Conservation (phyloP, 2,329 filamentous ascomycete genomes). For the Blumeria graminis region DNA sequence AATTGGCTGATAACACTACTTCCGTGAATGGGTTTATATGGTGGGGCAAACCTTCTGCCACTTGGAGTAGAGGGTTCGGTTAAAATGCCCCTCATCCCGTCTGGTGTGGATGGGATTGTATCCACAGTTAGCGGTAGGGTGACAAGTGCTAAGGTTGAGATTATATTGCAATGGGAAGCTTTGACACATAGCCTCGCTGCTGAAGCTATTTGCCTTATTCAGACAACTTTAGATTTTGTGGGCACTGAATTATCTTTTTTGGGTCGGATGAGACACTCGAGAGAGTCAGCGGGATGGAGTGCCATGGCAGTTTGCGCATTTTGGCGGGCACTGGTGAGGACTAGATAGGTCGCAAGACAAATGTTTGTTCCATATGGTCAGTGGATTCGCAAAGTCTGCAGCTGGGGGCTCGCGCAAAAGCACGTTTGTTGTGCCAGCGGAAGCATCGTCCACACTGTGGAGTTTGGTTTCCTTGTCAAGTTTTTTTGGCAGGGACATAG, state of each 20-base stretch:
- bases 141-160: neutral
- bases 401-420: neutral
- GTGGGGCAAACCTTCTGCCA: neutral
- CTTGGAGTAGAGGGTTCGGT: neutral
- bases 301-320: neutral
- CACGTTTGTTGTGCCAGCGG: neutral
- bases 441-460: neutral
- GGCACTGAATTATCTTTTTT: neutral
- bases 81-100: neutral
- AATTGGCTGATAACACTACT: neutral
- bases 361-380: neutral
- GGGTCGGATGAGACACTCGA: neutral
- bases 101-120: neutral
- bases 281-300: neutral
- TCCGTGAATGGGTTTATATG: neutral
- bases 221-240: neutral
- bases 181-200: neutral
- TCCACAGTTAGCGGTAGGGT: neutral
- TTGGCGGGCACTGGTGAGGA: neutral
- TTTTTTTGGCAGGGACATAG: neutral
- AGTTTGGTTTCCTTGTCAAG: neutral
- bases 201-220: neutral
- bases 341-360: neutral
- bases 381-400: neutral
- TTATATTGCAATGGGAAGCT: neutral